Evolutionary conservation across 2,329 filamentous ascomycete species (phyloP).

Genomic region (Ceratocystiopsis sp.): DNA sequence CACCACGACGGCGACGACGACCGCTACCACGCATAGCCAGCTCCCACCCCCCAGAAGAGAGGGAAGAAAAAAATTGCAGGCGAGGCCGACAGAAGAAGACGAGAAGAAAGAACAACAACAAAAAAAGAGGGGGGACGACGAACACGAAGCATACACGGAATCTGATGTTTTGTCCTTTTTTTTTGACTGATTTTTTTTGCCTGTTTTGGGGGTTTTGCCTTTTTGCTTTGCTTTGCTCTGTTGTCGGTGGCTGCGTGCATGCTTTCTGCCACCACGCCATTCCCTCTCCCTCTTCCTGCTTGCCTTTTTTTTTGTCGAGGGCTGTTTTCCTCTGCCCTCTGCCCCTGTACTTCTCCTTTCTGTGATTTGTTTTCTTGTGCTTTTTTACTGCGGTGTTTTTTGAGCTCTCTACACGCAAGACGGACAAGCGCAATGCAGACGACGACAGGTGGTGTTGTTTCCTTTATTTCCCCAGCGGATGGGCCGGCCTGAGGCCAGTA

Average conservation of each 20-base stretch:
- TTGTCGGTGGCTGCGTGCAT: neutral
- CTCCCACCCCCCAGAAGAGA: too few species aligned
- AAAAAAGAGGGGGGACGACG: neutral
- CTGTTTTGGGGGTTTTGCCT: neutral
- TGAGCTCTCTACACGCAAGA: too few species aligned
- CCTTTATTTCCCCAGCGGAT: too few species aligned
- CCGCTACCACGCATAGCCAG: constrained; percentile 8
- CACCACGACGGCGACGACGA: constrained; percentile 87
- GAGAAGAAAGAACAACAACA: neutral
- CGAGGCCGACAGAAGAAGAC: too few species aligned
- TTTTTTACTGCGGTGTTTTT: neutral
- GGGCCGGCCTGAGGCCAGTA: too few species aligned
- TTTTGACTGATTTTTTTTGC: neutral
- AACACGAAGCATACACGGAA: too few species aligned
- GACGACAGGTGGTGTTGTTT: too few species aligned
- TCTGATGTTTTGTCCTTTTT: neutral
- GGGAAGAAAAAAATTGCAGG: too few species aligned
- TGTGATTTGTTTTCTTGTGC: neutral
- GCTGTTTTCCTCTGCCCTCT: neutral
- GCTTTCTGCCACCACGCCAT: neutral
- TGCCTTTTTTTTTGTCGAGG: neutral
- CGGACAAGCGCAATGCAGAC: too few species aligned
- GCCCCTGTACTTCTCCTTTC: neutral
- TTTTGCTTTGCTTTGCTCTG: neutral
- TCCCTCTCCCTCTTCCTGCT: neutral